Evolutionary conservation across 139 green algal species (phyloP), one percentile per base, ranked within the genome.

Genomic region (Micractinium sp.): DNA sequence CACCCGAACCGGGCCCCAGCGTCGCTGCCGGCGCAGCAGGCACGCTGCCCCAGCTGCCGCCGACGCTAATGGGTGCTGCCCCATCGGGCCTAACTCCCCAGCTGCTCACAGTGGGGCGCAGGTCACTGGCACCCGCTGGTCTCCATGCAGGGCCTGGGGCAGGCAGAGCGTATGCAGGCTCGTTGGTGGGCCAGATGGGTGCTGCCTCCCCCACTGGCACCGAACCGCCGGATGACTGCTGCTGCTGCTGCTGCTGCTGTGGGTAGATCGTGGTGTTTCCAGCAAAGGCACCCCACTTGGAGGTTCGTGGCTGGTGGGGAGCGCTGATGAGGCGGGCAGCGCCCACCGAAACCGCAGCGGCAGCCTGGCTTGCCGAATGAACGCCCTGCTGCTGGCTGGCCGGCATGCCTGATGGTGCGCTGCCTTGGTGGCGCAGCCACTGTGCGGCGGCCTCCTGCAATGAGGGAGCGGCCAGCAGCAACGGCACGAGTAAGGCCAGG

Each of bases 281-380:
- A 5, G 60, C 82, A 77, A 77, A 73, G 25, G 61, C 35, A 36
- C 63, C 47, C 80, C 80, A 85, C 23, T 33, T 69, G 31, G 53
- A 74, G 7, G 53, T 29, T 23, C 60, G 39, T 4, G 81, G 81
- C 81, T 76, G 81, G 33, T 86, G 81, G 7, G 81, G 81, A 2
- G 81, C 81, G 19, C 56, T 31, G 4, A 86, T 75, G n/a, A 86
- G 60, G n/a, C 60, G 81, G 15, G 80, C 81, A 27, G 81, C 81
- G 20, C 56, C 56, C 20, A 33, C 31, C 13, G 74, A 35, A 3
- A 71, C 31, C 53, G 53, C 80, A 27, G 31, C 53, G 20, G n/a
- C 39, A 33, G 33, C 33, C 2, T 80, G 74, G 14, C 33, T 53
- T 33, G 74, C 74, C 15, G 74, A 27, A 7, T 29, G 12, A 0